Evolutionary conservation across 129 eudicot species (phyloP).

Genomic region (Chrysanthemum seticuspe): DNA sequence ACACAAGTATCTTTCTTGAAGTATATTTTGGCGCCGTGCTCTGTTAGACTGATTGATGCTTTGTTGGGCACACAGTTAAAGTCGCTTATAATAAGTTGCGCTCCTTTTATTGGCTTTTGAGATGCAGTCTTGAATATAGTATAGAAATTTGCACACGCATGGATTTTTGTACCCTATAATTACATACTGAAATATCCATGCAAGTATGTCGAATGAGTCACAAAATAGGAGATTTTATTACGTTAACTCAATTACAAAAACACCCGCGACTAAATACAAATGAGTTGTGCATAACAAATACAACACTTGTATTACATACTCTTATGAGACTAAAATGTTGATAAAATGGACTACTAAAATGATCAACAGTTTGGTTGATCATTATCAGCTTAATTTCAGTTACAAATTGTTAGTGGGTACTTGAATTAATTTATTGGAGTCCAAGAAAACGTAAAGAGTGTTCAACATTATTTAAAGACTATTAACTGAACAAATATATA

Average conservation of each 20-base stretch:
- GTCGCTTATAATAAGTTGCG: too few species aligned
- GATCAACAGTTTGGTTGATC: constrained; percentile 17
- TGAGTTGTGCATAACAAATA: not conserved
- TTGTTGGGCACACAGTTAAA: too few species aligned
- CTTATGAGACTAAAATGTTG: too few species aligned
- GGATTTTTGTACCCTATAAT: not conserved
- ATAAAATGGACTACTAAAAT: not conserved
- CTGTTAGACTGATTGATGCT: too few species aligned
- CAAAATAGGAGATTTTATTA: not conserved
- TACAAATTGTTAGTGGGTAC: constrained; percentile 15
- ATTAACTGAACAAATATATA: not conserved
- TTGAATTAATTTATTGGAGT: not conserved
- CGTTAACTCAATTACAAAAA: not conserved
- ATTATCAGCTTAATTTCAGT: constrained; percentile 29
- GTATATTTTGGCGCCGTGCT: too few species aligned
- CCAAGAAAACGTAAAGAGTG: constrained; percentile 25
- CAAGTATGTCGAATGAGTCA: constrained; percentile 6
- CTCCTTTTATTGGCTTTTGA: too few species aligned
- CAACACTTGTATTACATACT: too few species aligned
- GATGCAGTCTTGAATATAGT: too few species aligned
- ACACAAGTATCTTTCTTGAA: too few species aligned
- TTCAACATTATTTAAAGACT: not conserved
- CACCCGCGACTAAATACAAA: constrained; percentile 1
- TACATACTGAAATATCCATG: constrained; percentile 26
- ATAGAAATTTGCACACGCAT: too few species aligned